Percentiles rank a stretch among this genome's conserved stretches.
phyloP scores from a whole-genome alignment of 176 grass and related monocot genomes.

The Triticum turgidum region DNA sequence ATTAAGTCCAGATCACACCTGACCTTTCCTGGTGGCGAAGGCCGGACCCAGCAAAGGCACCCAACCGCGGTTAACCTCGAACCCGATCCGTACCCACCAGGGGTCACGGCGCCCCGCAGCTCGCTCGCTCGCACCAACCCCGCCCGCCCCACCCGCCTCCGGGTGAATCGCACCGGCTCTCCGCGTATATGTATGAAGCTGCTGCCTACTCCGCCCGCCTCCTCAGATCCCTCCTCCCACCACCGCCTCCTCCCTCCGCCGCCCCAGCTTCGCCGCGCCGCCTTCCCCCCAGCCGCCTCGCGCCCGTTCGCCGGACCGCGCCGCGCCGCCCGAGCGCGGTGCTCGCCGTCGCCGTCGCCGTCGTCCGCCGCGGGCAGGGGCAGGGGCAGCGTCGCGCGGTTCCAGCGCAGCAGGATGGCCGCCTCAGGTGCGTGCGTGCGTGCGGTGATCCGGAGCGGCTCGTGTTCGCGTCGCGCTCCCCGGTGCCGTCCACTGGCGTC shows the following conservation, averaged over 20 bases:
- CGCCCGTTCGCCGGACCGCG: neutral
- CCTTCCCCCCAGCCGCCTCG: constrained; percentile 15
- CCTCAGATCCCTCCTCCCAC: constrained; percentile 51
- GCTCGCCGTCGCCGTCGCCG: neutral
- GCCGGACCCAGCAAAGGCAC: too few species aligned
- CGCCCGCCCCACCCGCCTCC: neutral
- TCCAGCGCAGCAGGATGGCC: constrained; percentile 61
- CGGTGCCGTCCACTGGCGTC: neutral
- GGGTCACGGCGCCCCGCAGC: neutral
- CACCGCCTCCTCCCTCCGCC: neutral
- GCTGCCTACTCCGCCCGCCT: constrained; percentile 58
- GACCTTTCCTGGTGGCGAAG: too few species aligned
- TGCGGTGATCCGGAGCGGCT: neutral
- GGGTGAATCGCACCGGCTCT: neutral
- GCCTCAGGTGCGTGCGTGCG: constrained; percentile 51
- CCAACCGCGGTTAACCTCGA: neutral
- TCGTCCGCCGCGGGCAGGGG: too few species aligned
- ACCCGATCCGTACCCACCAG: neutral
- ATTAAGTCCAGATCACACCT: too few species aligned
- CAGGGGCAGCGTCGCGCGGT: too few species aligned
- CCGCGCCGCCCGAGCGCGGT: neutral
- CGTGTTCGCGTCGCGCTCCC: neutral
- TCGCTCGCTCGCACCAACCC: constrained; percentile 19
- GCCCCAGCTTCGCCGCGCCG: neutral
- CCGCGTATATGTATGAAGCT: constrained; percentile 75